phyloP scores from a whole-genome alignment of 208 protist genomes.

The Leishmania braziliensis region DNA sequence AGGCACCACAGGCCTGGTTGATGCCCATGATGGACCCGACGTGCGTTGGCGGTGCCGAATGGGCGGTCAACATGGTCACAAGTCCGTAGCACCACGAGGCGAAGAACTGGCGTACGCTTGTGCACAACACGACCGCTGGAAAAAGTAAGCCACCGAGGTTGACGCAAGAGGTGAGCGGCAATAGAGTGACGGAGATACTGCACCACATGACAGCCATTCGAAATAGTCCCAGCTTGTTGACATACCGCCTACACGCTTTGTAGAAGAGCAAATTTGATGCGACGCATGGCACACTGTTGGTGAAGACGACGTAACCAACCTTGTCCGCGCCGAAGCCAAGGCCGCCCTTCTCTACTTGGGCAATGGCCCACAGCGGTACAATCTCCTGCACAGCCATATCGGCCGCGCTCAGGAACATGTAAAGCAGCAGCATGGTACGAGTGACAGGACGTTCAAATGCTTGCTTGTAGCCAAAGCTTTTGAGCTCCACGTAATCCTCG shows the following conservation, averaged over 20 bases:
- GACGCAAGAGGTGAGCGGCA: constrained; percentile 35
- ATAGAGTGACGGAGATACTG: neutral
- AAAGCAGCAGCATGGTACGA: constrained; percentile 48
- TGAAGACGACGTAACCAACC: constrained; percentile 50
- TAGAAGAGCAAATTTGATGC: constrained; percentile 54
- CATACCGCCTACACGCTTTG: constrained; percentile 29
- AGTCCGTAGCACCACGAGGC: constrained; percentile 59
- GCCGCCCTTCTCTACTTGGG: constrained; percentile 39
- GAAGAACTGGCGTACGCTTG: constrained; percentile 40
- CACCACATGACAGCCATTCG: constrained; percentile 30
- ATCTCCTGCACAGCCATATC: constrained; percentile 51
- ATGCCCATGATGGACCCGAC: constrained; percentile 67
- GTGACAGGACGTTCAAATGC: constrained; percentile 39
- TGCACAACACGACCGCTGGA: constrained; percentile 36
- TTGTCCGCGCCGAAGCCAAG: constrained; percentile 36
- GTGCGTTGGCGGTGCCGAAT: constrained; percentile 47
- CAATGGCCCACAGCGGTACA: constrained; percentile 63
- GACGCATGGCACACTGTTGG: constrained; percentile 48
- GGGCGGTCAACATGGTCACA: constrained; percentile 55
- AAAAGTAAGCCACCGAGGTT: constrained; percentile 12
- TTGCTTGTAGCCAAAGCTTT: constrained; percentile 57
- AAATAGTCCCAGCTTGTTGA: constrained; percentile 51
- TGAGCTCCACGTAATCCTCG: neutral
- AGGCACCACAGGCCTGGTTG: constrained; percentile 51
- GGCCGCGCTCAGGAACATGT: constrained; percentile 51